These are phyloP conservation scores for Tetrastigma voinierianum DNA, from an alignment of 164 flowering plant genomes.

Conservation along the genomic window DNA sequence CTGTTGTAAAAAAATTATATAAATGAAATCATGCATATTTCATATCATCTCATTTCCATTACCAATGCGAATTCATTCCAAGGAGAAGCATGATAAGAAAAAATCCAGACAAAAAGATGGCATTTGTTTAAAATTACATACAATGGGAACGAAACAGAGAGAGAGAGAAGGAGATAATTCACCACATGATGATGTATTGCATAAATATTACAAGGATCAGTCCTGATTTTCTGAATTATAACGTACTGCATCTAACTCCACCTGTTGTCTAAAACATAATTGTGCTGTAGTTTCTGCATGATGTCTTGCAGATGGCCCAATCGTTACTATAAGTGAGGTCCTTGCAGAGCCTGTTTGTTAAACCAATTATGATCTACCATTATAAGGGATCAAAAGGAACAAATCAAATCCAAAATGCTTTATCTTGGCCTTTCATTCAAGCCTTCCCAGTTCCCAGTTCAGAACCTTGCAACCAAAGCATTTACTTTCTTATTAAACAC, in stretches of 20 bases:
- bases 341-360: conserved; percentile 75
- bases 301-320: conserved; percentile 81
- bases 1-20: too few relatives aligned
- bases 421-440: too few relatives aligned
- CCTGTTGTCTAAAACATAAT: conserved; percentile 94
- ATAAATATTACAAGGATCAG: background rate
- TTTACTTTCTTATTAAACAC: too few relatives aligned
- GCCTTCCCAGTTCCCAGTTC: too few relatives aligned
- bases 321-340: conserved; percentile 82
- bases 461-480: too few relatives aligned
- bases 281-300: conserved; percentile 88
- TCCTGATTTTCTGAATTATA: background rate
- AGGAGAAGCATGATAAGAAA: background rate
- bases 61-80: background rate
- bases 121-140: background rate
- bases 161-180: background rate
- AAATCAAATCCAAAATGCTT: background rate
- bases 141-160: background rate
- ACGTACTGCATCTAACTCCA: conserved; percentile 28
- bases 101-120: background rate
- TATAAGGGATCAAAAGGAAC: background rate
- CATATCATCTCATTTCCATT: background rate
- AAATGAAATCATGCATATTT: background rate
- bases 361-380: background rate
- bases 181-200: background rate